Evolutionary conservation across 164 flowering plant genomes (phyloP).

Genomic region (Buxus sempervirens): DNA sequence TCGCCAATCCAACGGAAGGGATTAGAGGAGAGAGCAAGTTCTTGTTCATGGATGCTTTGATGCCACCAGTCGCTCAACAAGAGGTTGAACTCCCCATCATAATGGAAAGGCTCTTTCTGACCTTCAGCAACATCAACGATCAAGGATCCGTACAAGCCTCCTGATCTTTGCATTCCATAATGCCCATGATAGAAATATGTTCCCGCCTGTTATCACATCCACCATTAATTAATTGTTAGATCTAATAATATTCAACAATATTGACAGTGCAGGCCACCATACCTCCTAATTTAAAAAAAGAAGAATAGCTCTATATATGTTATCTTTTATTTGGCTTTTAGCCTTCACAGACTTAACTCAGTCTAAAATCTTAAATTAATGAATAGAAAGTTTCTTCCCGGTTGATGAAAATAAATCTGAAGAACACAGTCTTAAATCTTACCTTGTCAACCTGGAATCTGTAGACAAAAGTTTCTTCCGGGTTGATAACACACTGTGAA

Average conservation of each 20-base stretch:
- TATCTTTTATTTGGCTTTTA: no score
- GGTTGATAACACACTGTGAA: conserved; percentile 59
- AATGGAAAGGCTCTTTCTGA: conserved; percentile 52
- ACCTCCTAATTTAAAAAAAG: no score
- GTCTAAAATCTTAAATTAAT: no score
- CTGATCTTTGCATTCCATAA: conserved; percentile 72
- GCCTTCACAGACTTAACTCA: no score
- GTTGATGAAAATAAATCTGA: no score
- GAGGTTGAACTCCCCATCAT: conserved; percentile 53
- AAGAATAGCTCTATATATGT: no score
- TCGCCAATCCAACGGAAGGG: conserved; percentile 69
- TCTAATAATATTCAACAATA: no score
- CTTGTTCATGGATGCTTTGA: conserved; percentile 33
- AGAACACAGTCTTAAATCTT: no score
- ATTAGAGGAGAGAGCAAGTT: conserved; percentile 46
- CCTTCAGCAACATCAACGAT: conserved; percentile 56
- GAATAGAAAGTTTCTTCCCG: conserved; percentile 49
- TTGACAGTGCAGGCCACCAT: no score
- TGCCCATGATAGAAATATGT: conserved; percentile 89
- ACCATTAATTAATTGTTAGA: background rate
- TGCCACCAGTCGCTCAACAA: conserved; percentile 78
- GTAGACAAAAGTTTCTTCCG: conserved; percentile 61
- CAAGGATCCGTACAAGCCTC: conserved; percentile 62
- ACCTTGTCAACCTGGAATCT: conserved; percentile 61
- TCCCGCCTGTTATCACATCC: conserved; percentile 70